Percentiles rank a stretch among this genome's conserved stretches.
These are phyloP conservation scores for Penicillium sumatraense DNA, from an alignment of 2,329 filamentous ascomycete species.

Conservation along the genomic window DNA sequence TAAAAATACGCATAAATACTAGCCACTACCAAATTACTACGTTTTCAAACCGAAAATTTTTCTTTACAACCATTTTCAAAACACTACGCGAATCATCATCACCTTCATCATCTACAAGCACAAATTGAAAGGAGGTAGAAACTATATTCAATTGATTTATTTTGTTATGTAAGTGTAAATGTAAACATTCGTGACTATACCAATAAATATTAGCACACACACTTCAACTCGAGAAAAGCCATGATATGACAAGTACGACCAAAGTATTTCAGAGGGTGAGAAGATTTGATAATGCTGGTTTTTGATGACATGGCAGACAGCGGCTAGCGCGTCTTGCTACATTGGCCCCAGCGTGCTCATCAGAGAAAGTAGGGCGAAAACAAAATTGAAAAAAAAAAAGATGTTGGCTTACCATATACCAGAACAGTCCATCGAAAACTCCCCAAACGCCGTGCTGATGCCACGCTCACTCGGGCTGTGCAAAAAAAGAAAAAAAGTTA, in stretches of 20 bases:
- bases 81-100: no score
- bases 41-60: no score
- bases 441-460: slow-evolving; percentile 37
- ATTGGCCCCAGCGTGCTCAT: slow-evolving; percentile 60
- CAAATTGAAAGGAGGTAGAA: neutral
- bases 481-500: slow-evolving; percentile 13
- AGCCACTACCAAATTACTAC: neutral
- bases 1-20: no score
- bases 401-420: slow-evolving; percentile 24
- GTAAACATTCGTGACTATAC: neutral
- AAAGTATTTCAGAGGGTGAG: slow-evolving; percentile 66
- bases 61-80: no score
- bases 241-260: no score
- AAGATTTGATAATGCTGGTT: slow-evolving; percentile 68
- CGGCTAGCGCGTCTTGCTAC: slow-evolving; percentile 43
- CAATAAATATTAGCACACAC: slow-evolving; percentile 14
- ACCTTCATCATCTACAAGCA: neutral
- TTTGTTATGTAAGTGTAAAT: no score
- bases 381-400: neutral
- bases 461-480: slow-evolving; percentile 40
- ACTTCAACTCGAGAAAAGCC: no score
- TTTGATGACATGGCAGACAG: slow-evolving; percentile 60
- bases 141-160: slow-evolving; percentile 8
- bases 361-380: neutral
- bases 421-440: slow-evolving; percentile 18